A percentile compares a stretch with the other conserved stretches of the same genome.
These are phyloP conservation scores for Termitomyces sp. DNA, from an alignment of 1,284 basidiomycete genomes.

Conservation along the genomic window DNA sequence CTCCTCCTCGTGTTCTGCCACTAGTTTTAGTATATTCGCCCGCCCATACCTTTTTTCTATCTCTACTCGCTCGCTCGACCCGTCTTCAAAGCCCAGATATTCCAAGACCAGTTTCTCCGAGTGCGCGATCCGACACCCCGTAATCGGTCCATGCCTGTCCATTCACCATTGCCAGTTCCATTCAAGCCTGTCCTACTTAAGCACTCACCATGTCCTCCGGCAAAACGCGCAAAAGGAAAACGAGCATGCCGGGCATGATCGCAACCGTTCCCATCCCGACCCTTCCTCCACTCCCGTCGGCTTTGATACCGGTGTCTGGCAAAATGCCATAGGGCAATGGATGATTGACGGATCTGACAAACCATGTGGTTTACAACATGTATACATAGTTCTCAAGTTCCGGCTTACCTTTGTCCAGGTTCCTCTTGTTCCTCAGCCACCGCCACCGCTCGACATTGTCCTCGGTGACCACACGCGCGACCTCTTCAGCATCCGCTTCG, in stretches of 20 bases:
- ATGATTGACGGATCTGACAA: conserved; percentile 67
- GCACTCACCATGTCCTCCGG: conserved; percentile 57
- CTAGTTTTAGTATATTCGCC: conserved; percentile 50
- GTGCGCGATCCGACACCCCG: conserved; percentile 57
- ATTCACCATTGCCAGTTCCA: conserved; percentile 1
- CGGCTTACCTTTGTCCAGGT: conserved; percentile 58
- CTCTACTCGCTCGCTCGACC: conserved; percentile 38
- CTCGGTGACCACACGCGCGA: conserved; percentile 61
- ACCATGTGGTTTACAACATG: not conserved
- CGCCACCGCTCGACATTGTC: conserved; percentile 63
- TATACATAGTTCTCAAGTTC: not conserved
- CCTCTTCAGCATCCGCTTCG: conserved; percentile 65
- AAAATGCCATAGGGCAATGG: conserved; percentile 69
- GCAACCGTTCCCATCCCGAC: conserved; percentile 61
- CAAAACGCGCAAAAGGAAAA: conserved; percentile 76
- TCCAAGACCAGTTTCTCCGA: conserved; percentile 57
- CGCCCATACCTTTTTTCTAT: conserved; percentile 64
- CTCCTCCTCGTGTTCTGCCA: conserved; percentile 60
- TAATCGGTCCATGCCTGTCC: conserved; percentile 68
- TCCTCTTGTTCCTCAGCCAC: conserved; percentile 65
- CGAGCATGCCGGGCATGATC: conserved; percentile 60
- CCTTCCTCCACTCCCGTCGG: conserved; percentile 44
- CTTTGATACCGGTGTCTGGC: conserved; percentile 63
- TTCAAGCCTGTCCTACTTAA: not conserved
- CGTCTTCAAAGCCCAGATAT: conserved; percentile 53